Base-by-base conservation (phyloP, 495 filamentous ascomycete species). In the Talaromyces proteolyticus region DNA sequence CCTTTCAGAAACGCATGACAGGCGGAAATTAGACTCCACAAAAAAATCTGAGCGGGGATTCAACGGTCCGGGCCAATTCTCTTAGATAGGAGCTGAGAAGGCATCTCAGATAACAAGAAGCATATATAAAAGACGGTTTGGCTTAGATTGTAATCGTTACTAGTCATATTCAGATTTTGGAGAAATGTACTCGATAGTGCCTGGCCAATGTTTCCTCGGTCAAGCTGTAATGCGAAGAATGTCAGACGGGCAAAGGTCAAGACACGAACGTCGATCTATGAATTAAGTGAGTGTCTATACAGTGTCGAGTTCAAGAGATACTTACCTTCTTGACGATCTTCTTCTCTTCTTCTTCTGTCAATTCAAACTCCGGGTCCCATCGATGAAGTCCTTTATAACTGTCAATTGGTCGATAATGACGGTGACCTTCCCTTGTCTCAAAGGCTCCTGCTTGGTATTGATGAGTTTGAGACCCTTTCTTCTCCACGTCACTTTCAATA, bases 1-100 rank as follows among this genome's bases (percentile, higher is more conserved):
- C 83, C 78, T 8, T 50, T 71, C n/a, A 89, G 53, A 41, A 73
- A 72, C 5, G 80, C 76, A 57, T 88, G 84, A 12, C 61, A 66
- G 25, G 64, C 61, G 2, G 81, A 81, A 17, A 87, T 77, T 3
- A 86, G 47, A 45, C 76, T 81, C 82, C 85, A 89, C 0, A 76
- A 66, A 1, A 83, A 64, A 70, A 88, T 87, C 55, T 87, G 82
- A 22, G 78, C 63, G 1, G 86, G 84, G 26, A 91, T 87, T 82
- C 86, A 89, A 11, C 72, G 70, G 59, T 89, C 85, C 0, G 85
- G 83, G 0, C 87, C 87, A n/a, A 88, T 42, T 21, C 6, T 21
- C 42, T 55, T 55, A 3, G 53, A 57, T 0, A 58, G 14, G 8
- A 58, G 24, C 18, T 58, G 56, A 0, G 82, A 86, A 0, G 83